Evolutionary conservation across 2,329 filamentous ascomycete genomes (phyloP), one percentile per base, ranked within the genome.

Genomic region (Sporothrix globosa): DNA sequence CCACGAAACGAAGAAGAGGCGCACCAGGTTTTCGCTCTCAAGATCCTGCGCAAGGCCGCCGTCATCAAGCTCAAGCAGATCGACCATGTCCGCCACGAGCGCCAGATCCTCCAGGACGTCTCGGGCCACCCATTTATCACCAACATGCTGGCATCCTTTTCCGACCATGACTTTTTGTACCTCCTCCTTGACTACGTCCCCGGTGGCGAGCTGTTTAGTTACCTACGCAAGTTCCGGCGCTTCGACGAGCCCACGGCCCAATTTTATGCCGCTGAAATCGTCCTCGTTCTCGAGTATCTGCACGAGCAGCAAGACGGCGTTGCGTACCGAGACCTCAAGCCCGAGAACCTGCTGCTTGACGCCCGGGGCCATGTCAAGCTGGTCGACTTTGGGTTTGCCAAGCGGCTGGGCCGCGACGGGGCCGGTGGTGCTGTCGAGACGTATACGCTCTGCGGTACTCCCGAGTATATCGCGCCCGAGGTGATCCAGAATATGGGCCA

Each of bases 371-470:
- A 95, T 79, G 88, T 95, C 75, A 93, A 92, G 79, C 83, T 95
- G 65, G 92, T 95, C 4, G 92, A 95, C 79, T 95, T 95, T 82
- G 92, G 92, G 13, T 95, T 95, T 77, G 92, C 92, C 58, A 95
- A 95, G 83, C 88, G 91, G 73, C 84, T 95, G 30, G 90, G 91
- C 50, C 82, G 83, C 74, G 81, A 82, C 60, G 81, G 83, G 60
- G 74, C 72, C 50, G 71, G 67, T 30, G 67, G 53, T 14, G 65
- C 70, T 79, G 81, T 84, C 66, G 91, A 94, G 81, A 94, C 92
- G 6, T 95, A 94, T 76, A 95, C 92, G 3, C 85, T 95, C 39
- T 95, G 92, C 79, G 92, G 92, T 67, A 95, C 92, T 1, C 92
- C 92, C 60, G 92, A 95, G 77, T 95, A 95, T 78, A 87, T 95